Conservation (phyloP, 441 rosid species). For the Populus hybrid region DNA sequence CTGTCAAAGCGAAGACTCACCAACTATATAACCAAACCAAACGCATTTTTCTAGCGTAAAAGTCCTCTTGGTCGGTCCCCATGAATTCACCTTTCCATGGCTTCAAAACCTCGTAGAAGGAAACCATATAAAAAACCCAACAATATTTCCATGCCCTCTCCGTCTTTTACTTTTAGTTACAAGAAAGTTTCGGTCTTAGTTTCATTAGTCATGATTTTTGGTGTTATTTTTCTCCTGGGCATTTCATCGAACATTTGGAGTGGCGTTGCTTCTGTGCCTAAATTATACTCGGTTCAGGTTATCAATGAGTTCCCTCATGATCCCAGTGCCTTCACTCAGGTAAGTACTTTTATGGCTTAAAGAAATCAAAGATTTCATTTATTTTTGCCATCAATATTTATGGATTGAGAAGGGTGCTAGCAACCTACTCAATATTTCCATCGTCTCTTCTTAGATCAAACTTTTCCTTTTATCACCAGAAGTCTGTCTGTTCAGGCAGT, state of each 20-base stretch:
- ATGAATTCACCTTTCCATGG: neutral
- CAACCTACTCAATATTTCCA: constrained; percentile 18
- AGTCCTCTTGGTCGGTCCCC: neutral
- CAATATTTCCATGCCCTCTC: neutral
- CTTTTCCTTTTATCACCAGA: constrained; percentile 27
- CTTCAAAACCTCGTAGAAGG: neutral
- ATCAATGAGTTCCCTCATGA: neutral
- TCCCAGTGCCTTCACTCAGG: neutral
- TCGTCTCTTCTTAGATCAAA: constrained; percentile 20
- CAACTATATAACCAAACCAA: neutral
- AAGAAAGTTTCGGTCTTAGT: neutral
- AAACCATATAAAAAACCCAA: neutral
- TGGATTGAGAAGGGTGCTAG: constrained; percentile 12
- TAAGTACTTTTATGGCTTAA: neutral
- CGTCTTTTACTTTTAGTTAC: neutral
- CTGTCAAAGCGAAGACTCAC: neutral
- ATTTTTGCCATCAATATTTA: no score
- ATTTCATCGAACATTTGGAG: neutral
- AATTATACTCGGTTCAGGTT: neutral
- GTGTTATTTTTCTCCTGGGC: neutral
- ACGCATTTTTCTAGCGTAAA: neutral
- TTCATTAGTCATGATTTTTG: neutral
- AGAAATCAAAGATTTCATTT: neutral
- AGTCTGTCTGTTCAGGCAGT: constrained; percentile 31
- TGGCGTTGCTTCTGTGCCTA: neutral